Evolutionary conservation across 306 rosid genomes (phyloP), one percentile per base, ranked within the genome.

Genomic region (Sindora glabra): DNA sequence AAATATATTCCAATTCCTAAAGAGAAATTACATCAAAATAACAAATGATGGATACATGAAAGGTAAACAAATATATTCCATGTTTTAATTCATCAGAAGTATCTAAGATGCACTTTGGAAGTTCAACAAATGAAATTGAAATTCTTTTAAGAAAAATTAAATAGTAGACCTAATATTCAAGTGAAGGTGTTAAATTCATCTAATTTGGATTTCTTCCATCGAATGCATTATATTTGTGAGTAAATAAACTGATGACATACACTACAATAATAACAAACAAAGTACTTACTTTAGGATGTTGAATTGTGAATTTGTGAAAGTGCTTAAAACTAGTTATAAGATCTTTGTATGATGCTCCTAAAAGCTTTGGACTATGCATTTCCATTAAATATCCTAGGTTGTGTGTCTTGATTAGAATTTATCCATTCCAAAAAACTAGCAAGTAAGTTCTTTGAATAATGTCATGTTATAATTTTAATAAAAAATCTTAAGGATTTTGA

Each of bases 321-420:
- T 74, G 86, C 56, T 44, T 67, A 49, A 48, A 90, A 80, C 87
- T 90, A 38, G 78, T 49, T 24, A 87, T 74, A n/a, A 95, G 97
- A 50, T 87, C 97, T 50, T 74, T 77, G 34, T 85, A 90, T 55
- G 83, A 75, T 16, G 69, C 10, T 59, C 90, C 95, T 37, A 90
- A 59, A 30, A 87, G 74, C 76, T 71, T 42, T 70, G 95, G 30
- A 48, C 81, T 87, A 56, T 90, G 48, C 29, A 34, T 47, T 74
- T 82, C 94, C 89, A 90, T 80, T 38, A 87, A 3, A 30, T 86
- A 76, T 48, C 90, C 95, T 63, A 87, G 70, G 74, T 87, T 40
- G 89, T 76, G 29, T 48, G 45, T 23, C 10, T 82, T 6, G 86
- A 66, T 16, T 78, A 72, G 62, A 73, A 18, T 58, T 95, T 89